Evolutionary conservation across 805 yeast species (phyloP).

Genomic region (Wickerhamiella alocasiicola): DNA sequence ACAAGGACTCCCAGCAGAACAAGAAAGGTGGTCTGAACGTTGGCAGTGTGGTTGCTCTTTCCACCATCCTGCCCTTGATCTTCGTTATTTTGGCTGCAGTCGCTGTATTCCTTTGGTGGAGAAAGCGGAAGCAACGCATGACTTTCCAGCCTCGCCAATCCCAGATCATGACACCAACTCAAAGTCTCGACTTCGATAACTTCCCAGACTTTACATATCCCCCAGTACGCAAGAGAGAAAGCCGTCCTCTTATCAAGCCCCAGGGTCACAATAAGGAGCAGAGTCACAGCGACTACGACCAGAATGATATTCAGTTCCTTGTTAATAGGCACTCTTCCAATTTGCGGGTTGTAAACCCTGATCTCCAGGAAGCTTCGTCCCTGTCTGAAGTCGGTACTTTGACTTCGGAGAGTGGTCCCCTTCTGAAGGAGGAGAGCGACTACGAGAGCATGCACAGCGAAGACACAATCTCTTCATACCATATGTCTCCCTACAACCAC

Average conservation of each 20-base stretch:
- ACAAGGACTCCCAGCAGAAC: not conserved
- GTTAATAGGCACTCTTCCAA: constrained; percentile 53
- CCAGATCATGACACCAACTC: constrained; percentile 10
- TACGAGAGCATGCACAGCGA: not conserved
- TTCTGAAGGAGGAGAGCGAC: constrained; percentile 1
- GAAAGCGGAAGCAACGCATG: constrained; percentile 20
- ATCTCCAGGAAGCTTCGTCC: constrained; percentile 21
- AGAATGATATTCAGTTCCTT: constrained; percentile 51
- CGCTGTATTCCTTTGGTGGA: constrained; percentile 23
- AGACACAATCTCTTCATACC: not conserved
- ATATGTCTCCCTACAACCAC: not conserved
- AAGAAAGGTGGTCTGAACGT: constrained; percentile 20
- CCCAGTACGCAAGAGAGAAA: constrained; percentile 4
- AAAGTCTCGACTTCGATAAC: constrained; percentile 5
- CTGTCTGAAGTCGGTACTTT: not conserved
- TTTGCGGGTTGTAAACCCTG: constrained; percentile 54
- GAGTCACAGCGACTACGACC: constrained; percentile 6
- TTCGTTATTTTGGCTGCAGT: constrained; percentile 28
- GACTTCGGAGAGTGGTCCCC: not conserved
- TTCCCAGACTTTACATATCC: constrained; percentile 10
- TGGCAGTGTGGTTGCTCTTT: constrained; percentile 34
- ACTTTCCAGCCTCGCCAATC: constrained; percentile 16
- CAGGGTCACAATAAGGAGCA: not conserved
- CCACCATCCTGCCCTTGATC: constrained; percentile 35
- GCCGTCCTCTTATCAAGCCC: not conserved